Evolutionary conservation across 768 basidiomycete genomes (phyloP).

Genomic region (Kwoniella europaea): DNA sequence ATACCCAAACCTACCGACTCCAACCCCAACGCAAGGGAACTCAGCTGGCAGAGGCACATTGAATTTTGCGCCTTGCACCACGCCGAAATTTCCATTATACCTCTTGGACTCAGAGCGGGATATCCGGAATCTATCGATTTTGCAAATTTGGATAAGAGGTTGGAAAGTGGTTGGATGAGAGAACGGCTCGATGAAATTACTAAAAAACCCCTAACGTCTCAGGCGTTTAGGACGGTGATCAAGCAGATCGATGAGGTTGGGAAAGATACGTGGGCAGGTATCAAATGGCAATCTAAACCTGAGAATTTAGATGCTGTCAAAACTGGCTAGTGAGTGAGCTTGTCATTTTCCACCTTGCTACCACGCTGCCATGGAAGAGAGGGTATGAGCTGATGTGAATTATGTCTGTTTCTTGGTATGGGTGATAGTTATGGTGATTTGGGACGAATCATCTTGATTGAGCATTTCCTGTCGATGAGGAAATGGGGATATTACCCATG

Average conservation of each 20-base stretch:
- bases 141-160: slow-evolving; percentile 12
- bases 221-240: slow-evolving; percentile 28
- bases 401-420: background rate
- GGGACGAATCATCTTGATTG: slow-evolving; percentile 33
- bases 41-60: slow-evolving; percentile 35
- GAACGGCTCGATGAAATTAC: slow-evolving; percentile 27
- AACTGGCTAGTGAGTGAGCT: slow-evolving; percentile 49
- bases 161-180: slow-evolving; percentile 33
- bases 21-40: slow-evolving; percentile 25
- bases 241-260: slow-evolving; percentile 30
- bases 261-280: slow-evolving; percentile 28
- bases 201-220: slow-evolving; percentile 31
- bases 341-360: background rate
- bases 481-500: slow-evolving; percentile 28
- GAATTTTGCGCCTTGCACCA: slow-evolving; percentile 48
- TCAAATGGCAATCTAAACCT: slow-evolving; percentile 22
- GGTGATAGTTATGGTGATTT: slow-evolving; percentile 42
- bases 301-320: slow-evolving; percentile 21
- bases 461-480: slow-evolving; percentile 33
- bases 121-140: slow-evolving; percentile 50
- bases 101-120: slow-evolving; percentile 40
- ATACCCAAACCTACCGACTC: slow-evolving; percentile 6
- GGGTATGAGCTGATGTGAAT: background rate
- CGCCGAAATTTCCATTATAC: slow-evolving; percentile 43
- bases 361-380: background rate